Evolutionary conservation across 1,284 basidiomycete species (phyloP), one percentile per base, ranked within the genome.

Genomic region (Leccinum insigne): DNA sequence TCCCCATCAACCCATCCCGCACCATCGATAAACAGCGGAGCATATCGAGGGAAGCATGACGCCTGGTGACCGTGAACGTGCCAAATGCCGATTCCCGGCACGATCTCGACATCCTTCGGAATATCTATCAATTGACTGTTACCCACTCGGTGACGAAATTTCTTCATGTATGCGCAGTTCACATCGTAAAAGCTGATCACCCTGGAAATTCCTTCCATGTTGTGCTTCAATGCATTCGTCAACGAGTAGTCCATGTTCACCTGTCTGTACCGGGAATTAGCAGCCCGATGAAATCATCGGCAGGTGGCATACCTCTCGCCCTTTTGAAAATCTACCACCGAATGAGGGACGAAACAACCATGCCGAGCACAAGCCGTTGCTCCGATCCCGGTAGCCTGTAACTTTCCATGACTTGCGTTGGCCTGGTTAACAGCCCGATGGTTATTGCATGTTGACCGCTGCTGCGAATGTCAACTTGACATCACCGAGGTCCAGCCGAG

Each of bases 211-310:
- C n/a, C 29, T 0, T 13, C 5, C 47, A 67, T 64, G 1, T 64
- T 67, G 16, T 69, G 56, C 2, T 5, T 6, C 4, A 71, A 18
- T 2, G 70, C 68, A 18, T 69, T 29, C 2, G 63, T 8, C 21
- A 73, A 21, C 0, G 64, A 60, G n/a, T 70, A 74, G 35, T 74
- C 71, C 64, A 74, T 73, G 52, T 73, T 73, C 1, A 42, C 38
- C 23, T 72, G 68, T 9, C 72, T 73, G 54, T 4, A 3, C 18
- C 9, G 49, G 32, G 10, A 35, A 35, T 35, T 35, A 35, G 32
- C 32, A 35, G 32, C 32, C 32, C 32, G 10, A 52, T 52, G 5
- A 52, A 13, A 21, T 11, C 18, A 52, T 52, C 13, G 5, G 18
- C 11, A 52, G n/a, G 21, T 8, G 2, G 21, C 49, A 52, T 21